A percentile compares a stretch with the other conserved stretches of the same genome.
These are phyloP conservation scores for Pascua sp. DNA, from an alignment of 1,284 basidiomycete genomes.

Conservation along the genomic window DNA sequence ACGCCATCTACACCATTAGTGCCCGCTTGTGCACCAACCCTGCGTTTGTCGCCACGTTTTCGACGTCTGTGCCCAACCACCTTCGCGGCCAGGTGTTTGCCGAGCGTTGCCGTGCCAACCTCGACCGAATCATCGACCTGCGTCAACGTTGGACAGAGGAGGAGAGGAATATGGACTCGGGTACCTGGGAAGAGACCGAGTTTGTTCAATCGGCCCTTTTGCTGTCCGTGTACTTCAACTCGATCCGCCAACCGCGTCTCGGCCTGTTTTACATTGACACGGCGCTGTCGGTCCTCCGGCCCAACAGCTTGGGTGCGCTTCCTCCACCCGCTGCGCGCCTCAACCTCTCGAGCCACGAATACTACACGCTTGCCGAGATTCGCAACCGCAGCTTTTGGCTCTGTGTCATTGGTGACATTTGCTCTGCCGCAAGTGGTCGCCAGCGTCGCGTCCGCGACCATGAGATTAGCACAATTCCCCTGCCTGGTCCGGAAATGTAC, in stretches of 20 bases:
- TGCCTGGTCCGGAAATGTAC: constrained; percentile 40
- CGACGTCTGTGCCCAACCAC: constrained; percentile 31
- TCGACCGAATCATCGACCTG: constrained; percentile 34
- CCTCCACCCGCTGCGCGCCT: constrained; percentile 28
- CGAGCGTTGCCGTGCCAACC: constrained; percentile 35
- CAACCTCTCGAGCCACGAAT: constrained; percentile 30
- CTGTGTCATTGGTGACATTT: constrained; percentile 45
- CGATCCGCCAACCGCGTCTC: constrained; percentile 41
- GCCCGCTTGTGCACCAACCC: constrained; percentile 46
- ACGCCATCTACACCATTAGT: constrained; percentile 50
- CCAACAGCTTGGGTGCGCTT: constrained; percentile 16
- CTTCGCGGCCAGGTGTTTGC: constrained; percentile 43
- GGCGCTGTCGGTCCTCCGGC: constrained; percentile 37
- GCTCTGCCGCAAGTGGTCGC: constrained; percentile 38
- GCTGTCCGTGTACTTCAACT: constrained; percentile 47
- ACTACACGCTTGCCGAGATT: constrained; percentile 38
- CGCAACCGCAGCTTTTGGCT: constrained; percentile 48
- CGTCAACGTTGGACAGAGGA: constrained; percentile 33
- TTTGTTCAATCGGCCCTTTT: constrained; percentile 47
- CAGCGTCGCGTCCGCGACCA: constrained; percentile 33
- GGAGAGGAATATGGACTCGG: constrained; percentile 26
- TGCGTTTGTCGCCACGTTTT: constrained; percentile 27
- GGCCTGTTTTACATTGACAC: constrained; percentile 48
- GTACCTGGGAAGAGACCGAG: constrained; percentile 50
- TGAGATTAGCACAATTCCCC: constrained; percentile 39